These are phyloP conservation scores for Clathrus columnatus DNA, from an alignment of 768 basidiomycete genomes.

Conservation along the genomic window DNA sequence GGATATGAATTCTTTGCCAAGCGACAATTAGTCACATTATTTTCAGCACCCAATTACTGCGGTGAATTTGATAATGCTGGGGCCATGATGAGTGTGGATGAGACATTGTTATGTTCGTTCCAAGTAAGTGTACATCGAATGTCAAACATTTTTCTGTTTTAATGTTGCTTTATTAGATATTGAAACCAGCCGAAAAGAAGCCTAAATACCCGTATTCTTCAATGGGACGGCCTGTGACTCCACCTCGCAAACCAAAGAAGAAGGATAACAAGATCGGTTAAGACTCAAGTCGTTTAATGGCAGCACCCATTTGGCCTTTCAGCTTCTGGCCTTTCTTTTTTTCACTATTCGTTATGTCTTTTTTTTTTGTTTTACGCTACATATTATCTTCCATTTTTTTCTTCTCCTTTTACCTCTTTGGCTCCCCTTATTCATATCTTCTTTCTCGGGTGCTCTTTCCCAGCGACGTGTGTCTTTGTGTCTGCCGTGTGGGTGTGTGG, in stretches of 20 bases:
- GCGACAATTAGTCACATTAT: conserved; percentile 90
- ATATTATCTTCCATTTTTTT: background rate
- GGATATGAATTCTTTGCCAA: conserved; percentile 99
- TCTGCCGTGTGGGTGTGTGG: background rate
- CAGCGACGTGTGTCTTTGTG: background rate
- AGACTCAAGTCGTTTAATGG: background rate
- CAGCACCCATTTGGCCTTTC: background rate
- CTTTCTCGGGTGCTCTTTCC: background rate
- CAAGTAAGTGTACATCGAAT: conserved; percentile 48
- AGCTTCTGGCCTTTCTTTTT: background rate
- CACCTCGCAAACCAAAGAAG: conserved; percentile 97
- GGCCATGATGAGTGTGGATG: conserved; percentile 99
- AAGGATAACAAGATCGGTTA: conserved; percentile 49
- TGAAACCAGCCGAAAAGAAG: conserved; percentile 99
- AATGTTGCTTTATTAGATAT: conserved; percentile 48
- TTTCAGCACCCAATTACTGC: conserved; percentile 93
- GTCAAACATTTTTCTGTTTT: background rate
- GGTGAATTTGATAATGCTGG: conserved; percentile 99
- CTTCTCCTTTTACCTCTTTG: background rate
- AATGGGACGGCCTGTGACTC: conserved; percentile 67
- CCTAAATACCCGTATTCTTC: conserved; percentile 69
- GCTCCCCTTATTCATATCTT: conserved; percentile 1
- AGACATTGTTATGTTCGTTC: conserved; percentile 95
- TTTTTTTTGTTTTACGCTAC: background rate
- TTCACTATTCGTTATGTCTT: conserved; percentile 4